Base-by-base conservation (phyloP, 192 early-diverging fungal genomes). In the Backusella circina region DNA sequence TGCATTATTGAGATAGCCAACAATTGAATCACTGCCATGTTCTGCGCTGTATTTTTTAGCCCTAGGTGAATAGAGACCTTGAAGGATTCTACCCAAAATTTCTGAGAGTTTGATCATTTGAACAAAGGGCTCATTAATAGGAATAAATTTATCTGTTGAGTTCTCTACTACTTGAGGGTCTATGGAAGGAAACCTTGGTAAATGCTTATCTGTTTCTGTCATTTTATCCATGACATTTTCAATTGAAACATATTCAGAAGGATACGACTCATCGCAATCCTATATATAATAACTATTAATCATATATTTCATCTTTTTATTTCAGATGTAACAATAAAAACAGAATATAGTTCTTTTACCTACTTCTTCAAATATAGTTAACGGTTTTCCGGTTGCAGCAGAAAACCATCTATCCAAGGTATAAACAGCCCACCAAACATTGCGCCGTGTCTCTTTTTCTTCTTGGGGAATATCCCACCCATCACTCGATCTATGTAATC, bases 51-150 rank as follows among this genome's bases (percentile, higher is more conserved):
- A 21, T 75, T 57, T 69, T 65, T 75, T 74, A 3, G 72, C 78
- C 38, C 57, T 64, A 4, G 78, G 78, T 23, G 78, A 71, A 71
- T 79, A 79, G 3, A 79, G 54, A 31, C 74, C 68, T 23, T 70
- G 78, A 37, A 79, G 21, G 26, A 79, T 54, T 28, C 66, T 38
- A 30, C 78, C 78, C 41, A 79, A 30, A 44, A 79, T 79, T 30
- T 79, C 72, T 12, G 78, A 79, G 3, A 79, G 50, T 38, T 79
- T 79, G 21, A 68, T 36, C 6, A 79, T 21, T 38, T 79, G 78
- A n/a, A 75, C 61, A 66, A 79, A 75, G 18, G 78, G 65, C 16
- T 66, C 39, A 61, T 71, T 73, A 8, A 78, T 51, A 23, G 71
- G 70, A 44, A 73, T 35, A 15, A 67, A 66, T 23, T 23, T 30